Conservation (phyloP, 768 basidiomycete genomes). For the Auricularia heimuer region DNA sequence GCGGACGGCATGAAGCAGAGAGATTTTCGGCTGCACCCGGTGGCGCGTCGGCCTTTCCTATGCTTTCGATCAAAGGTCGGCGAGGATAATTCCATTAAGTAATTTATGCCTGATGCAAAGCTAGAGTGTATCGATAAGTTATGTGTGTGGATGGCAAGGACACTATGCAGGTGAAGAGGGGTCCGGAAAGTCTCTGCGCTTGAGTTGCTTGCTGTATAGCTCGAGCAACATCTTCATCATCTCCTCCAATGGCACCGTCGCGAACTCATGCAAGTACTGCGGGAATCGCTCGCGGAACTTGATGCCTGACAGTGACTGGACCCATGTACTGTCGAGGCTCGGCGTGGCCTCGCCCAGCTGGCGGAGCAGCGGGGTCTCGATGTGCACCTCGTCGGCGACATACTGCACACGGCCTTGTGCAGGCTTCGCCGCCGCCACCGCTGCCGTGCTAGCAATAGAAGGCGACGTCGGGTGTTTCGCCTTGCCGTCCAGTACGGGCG, state of each 20-base stretch:
- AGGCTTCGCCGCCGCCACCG: conserved; percentile 5
- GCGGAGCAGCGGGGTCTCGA: conserved; percentile 74
- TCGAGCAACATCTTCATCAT: conserved; percentile 73
- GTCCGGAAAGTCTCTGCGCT: background rate
- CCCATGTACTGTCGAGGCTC: conserved; percentile 34
- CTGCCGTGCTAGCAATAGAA: background rate
- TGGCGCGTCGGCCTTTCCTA: too few relatives aligned
- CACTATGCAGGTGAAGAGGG: background rate
- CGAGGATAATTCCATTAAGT: too few relatives aligned
- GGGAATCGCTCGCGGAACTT: conserved; percentile 77
- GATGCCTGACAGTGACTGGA: conserved; percentile 44
- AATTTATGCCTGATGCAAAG: too few relatives aligned
- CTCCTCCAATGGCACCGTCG: conserved; percentile 70
- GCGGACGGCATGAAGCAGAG: background rate
- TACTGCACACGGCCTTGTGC: conserved; percentile 10
- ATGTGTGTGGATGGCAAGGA: background rate
- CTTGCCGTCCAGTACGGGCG: background rate
- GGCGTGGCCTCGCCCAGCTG: conserved; percentile 85
- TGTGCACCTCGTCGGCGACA: conserved; percentile 25
- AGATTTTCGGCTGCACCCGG: too few relatives aligned
- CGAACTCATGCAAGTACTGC: conserved; percentile 81
- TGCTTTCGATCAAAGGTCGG: too few relatives aligned
- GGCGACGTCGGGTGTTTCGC: background rate
- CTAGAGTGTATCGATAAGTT: too few relatives aligned
- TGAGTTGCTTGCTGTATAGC: conserved; percentile 67